A percentile compares a stretch with the other conserved stretches of the same genome.
These are phyloP conservation scores for Diutina ranongensis DNA, from an alignment of 1,139 yeast species.

Conservation along the genomic window DNA sequence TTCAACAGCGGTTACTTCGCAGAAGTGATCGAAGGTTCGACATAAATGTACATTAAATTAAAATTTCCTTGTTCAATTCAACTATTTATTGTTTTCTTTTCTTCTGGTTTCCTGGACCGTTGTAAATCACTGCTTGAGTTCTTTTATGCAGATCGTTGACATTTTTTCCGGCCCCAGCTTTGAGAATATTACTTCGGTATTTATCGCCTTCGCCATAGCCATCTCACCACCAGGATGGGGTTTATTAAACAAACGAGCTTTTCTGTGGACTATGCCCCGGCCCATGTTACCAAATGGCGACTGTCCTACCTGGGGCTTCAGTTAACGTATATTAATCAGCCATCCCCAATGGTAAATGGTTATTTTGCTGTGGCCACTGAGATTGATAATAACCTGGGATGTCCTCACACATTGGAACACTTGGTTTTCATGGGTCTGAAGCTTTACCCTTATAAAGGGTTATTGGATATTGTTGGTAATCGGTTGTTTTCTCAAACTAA, in stretches of 20 bases:
- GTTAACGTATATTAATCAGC: conserved; percentile 62
- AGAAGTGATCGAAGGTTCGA: too few species aligned
- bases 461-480: conserved; percentile 79
- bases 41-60: too few species aligned
- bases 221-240: background rate
- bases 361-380: conserved; percentile 94
- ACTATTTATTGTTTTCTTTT: too few species aligned
- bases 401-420: conserved; percentile 95
- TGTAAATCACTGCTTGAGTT: background rate
- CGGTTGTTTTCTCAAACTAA: conserved; percentile 79
- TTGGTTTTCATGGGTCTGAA: conserved; percentile 89
- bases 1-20: too few species aligned
- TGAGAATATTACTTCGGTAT: background rate
- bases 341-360: conserved; percentile 86
- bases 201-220: background rate
- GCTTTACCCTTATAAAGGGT: conserved; percentile 83
- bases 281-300: conserved; percentile 57
- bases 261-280: conserved; percentile 53
- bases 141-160: background rate
- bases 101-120: too few species aligned
- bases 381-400: conserved; percentile 74
- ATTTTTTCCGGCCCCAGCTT: background rate
- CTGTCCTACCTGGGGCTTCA: conserved; percentile 75
- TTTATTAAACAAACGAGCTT: conserved; percentile 27
- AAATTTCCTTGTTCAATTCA: too few species aligned